Conservation (phyloP, 2,329 filamentous ascomycete genomes). For the Fusarium irregulare region DNA sequence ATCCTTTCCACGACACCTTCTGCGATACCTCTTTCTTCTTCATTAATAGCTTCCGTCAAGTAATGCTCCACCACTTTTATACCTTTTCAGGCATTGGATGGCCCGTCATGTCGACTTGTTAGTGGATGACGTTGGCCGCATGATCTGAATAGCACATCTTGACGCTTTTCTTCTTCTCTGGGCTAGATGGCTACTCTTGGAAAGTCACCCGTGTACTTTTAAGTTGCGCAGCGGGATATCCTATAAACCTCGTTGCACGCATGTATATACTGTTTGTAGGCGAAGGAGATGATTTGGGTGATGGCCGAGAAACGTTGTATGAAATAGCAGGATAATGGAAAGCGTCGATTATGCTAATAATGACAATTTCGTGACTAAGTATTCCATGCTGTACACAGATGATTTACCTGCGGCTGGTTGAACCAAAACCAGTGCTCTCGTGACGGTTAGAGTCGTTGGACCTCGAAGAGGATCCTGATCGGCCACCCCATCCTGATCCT, state of each 20-base stretch:
- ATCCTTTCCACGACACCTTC: conserved; percentile 25
- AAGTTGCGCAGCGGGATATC: conserved; percentile 28
- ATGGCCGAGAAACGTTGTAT: conserved; percentile 31
- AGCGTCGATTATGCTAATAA: conserved; percentile 39
- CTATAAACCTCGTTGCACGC: conserved; percentile 18
- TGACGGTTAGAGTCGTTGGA: conserved; percentile 61
- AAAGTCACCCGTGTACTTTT: conserved; percentile 48
- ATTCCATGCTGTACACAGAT: not conserved
- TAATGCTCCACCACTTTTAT: conserved; percentile 29
- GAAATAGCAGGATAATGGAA: conserved; percentile 46
- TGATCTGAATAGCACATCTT: conserved; percentile 35
- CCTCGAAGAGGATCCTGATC: conserved; percentile 50
- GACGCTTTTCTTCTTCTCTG: conserved; percentile 44
- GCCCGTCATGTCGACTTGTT: not conserved
- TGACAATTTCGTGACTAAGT: not conserved
- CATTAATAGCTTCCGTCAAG: conserved; percentile 44
- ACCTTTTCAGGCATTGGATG: conserved; percentile 24
- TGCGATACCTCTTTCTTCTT: conserved; percentile 43
- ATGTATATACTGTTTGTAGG: conserved; percentile 46
- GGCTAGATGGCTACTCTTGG: conserved; percentile 46
- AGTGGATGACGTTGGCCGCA: conserved; percentile 11
- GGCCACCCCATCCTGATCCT: conserved; percentile 48
- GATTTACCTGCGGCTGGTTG: conserved; percentile 68
- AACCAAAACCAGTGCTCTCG: conserved; percentile 79
- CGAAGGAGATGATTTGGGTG: conserved; percentile 19